Evolutionary conservation across 768 basidiomycete genomes (phyloP), one percentile per base, ranked within the genome.

Genomic region (Pleurotus citrinopileatus): DNA sequence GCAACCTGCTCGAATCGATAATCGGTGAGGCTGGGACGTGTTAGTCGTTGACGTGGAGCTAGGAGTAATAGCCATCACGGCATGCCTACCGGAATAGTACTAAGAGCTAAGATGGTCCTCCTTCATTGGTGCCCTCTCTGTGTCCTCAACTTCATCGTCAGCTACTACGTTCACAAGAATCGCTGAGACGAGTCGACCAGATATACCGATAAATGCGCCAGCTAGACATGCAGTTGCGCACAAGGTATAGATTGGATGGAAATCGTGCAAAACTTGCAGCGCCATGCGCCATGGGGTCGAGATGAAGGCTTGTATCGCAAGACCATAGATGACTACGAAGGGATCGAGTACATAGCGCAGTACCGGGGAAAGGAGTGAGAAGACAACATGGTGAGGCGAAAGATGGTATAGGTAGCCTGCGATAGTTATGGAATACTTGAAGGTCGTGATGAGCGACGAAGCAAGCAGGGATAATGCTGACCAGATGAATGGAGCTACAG

Each of bases 211-310:
- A 17, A 74, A 15, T 8, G 65, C 67, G 4, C 83, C 83, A 7
- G 71, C 70, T 46, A 85, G 76, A 57, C 79, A 82, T 1, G 83
- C 82, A 1, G 80, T 74, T 1, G 80, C 80, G 34, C 71, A 74
- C 55, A 84, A 76, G 12, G 83, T 74, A 57, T 84, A 85, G 28
- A 83, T 47, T 0, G 83, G 83, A 43, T 79, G 81, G 1, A 84
- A 47, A 8, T 73, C 70, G 5, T 76, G 72, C 15, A 76, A 62
- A 23, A 78, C 53, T 61, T 69, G 74, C 4, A 65, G 45, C 19
- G 67, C 57, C 29, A 76, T 61, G 10, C 61, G 57, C 58, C 76
- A 78, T 0, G 86, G 86, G 19, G 72, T 68, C 57, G 70, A 65
- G 2, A 87, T 36, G 52, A 78, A 67, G 20, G 76, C 34, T 42